Evolutionary conservation across 2,329 filamentous ascomycete genomes (phyloP).

Genomic region (Ophiosphaerella herpotricha): DNA sequence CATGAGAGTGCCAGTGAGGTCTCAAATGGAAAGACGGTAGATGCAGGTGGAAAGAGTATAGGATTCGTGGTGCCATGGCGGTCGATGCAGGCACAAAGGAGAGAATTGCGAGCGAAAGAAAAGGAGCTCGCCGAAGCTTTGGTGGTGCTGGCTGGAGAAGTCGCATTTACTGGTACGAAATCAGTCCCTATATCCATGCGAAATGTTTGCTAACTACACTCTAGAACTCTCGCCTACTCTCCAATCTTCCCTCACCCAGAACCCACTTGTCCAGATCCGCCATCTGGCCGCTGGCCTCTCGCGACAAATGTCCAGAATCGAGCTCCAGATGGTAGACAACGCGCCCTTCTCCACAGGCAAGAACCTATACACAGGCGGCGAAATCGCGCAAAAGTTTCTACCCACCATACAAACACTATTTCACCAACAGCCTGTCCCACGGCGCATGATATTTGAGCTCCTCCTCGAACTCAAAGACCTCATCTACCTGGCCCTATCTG

Average conservation of each 20-base stretch:
- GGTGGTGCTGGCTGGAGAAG: constrained; percentile 39
- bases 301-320: constrained; percentile 41
- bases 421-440: constrained; percentile 34
- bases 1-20: constrained; percentile 25
- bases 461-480: constrained; percentile 43
- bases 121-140: constrained; percentile 42
- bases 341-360: constrained; percentile 37
- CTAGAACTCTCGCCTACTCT: constrained; percentile 37
- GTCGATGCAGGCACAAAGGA: constrained; percentile 41
- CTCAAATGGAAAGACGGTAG: constrained; percentile 22
- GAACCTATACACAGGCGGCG: constrained; percentile 41
- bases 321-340: constrained; percentile 43
- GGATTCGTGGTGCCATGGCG: constrained; percentile 44
- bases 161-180: constrained; percentile 37
- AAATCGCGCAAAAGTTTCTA: constrained; percentile 39
- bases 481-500: constrained; percentile 31
- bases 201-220: constrained; percentile 1
- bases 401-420: constrained; percentile 39
- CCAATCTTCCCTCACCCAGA: constrained; percentile 37
- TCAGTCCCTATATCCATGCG: background rate
- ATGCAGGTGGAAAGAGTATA: constrained; percentile 34
- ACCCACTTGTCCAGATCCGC: constrained; percentile 41
- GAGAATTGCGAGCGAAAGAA: constrained; percentile 38
- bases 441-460: constrained; percentile 43
- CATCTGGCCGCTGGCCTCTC: constrained; percentile 41